Percentiles rank a stretch among this genome's conserved stretches.
phyloP scores from a whole-genome alignment of 208 protist genomes.

The Trypanosoma melophagium region DNA sequence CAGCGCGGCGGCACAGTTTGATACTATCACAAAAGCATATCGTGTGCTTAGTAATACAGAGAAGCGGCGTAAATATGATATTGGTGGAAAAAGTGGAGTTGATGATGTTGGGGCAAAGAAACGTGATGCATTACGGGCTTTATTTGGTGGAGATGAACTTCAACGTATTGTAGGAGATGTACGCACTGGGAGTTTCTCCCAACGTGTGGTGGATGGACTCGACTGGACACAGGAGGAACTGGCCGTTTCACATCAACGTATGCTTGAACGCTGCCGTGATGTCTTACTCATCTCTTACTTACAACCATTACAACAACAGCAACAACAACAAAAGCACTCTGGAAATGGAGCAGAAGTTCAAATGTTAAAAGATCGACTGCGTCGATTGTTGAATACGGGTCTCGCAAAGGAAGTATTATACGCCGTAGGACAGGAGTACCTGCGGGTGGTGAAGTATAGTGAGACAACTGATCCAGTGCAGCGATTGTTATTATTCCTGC shows the following conservation, averaged over 20 bases:
- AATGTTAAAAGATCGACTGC: constrained; percentile 35
- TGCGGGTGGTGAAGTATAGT: constrained; percentile 54
- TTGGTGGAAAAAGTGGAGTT: constrained; percentile 94
- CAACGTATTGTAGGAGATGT: constrained; percentile 57
- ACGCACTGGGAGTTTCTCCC: constrained; percentile 70
- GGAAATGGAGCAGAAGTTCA: constrained; percentile 19
- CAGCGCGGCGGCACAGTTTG: constrained; percentile 85
- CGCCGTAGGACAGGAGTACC: constrained; percentile 70
- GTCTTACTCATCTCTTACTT: constrained; percentile 66
- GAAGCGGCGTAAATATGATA: constrained; percentile 96
- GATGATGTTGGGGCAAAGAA: constrained; percentile 85
- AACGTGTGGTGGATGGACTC: constrained; percentile 77
- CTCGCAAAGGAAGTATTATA: constrained; percentile 79
- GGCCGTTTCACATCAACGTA: constrained; percentile 55
- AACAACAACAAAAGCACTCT: not conserved
- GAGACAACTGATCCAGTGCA: constrained; percentile 25
- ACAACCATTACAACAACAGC: not conserved
- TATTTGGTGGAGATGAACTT: constrained; percentile 82
- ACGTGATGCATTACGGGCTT: constrained; percentile 60
- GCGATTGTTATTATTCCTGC: constrained; percentile 32
- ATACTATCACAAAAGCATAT: constrained; percentile 95
- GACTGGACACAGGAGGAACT: constrained; percentile 81
- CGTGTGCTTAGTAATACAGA: constrained; percentile 95
- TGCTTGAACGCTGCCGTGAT: constrained; percentile 64
- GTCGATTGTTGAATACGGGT: constrained; percentile 51